phyloP scores from a whole-genome alignment of 345 rosid species.

The Raphanus raphanistrum region DNA sequence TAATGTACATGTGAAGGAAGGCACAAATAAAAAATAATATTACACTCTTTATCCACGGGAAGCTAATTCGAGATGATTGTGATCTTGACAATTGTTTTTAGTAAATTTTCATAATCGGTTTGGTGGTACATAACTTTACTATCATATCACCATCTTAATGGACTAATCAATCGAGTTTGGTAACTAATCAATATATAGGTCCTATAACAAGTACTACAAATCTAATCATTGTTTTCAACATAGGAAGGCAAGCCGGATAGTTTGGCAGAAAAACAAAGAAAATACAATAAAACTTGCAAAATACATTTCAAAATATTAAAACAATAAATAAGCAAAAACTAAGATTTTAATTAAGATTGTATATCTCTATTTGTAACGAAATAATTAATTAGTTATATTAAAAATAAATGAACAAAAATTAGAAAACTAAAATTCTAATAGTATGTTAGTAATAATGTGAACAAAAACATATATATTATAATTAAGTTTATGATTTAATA shows the following conservation, averaged over 20 bases:
- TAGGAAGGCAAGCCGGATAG: too few species aligned
- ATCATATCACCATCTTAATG: conserved; percentile 2
- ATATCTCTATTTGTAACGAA: background rate
- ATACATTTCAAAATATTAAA: too few species aligned
- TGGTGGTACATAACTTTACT: background rate
- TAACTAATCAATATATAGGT: conserved; percentile 29
- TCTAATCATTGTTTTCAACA: background rate
- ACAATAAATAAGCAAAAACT: too few species aligned
- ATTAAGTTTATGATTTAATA: background rate
- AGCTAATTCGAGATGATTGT: background rate
- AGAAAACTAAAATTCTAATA: background rate
- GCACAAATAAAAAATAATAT: background rate
- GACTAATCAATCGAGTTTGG: conserved; percentile 24
- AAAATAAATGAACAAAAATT: too few species aligned
- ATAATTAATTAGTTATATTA: too few species aligned
- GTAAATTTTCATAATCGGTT: background rate
- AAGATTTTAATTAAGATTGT: background rate
- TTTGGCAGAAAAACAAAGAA: too few species aligned
- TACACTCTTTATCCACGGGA: background rate
- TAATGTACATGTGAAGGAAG: conserved; percentile 15
- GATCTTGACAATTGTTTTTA: background rate
- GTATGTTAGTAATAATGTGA: background rate
- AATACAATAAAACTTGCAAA: too few species aligned
- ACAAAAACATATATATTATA: background rate
- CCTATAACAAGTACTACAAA: conserved; percentile 18